A percentile compares a stretch with the other conserved stretches of the same genome.
These are phyloP conservation scores for Medakamo hakoo DNA, from an alignment of 139 green algal genomes.

Conservation along the genomic window DNA sequence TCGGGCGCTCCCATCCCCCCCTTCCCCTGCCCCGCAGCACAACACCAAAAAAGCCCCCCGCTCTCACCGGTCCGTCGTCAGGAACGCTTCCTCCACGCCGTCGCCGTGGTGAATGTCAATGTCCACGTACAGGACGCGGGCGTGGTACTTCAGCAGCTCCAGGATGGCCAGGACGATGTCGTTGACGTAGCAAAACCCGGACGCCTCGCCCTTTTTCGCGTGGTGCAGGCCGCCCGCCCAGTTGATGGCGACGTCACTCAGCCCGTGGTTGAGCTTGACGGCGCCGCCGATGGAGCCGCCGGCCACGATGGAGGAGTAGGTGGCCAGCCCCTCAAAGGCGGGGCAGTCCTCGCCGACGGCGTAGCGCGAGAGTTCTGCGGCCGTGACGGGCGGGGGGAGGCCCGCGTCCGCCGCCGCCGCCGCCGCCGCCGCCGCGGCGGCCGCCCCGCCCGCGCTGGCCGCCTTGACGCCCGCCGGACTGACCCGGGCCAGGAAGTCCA, in stretches of 20 bases:
- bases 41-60: too few relatives aligned
- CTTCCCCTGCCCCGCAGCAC: too few relatives aligned
- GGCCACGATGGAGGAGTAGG: constrained; percentile 74
- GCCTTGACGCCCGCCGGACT: constrained; percentile 49
- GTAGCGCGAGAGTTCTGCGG: constrained; percentile 46
- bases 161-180: constrained; percentile 95
- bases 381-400: too few relatives aligned
- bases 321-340: constrained; percentile 87
- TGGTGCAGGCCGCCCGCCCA: constrained; percentile 95
- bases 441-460: neutral
- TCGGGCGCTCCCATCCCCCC: too few relatives aligned
- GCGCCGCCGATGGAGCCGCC: constrained; percentile 80
- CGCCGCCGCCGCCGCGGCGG: neutral
- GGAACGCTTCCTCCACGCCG: constrained; percentile 75
- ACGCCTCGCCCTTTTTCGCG: constrained; percentile 73
- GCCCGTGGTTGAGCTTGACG: constrained; percentile 71
- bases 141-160: constrained; percentile 84
- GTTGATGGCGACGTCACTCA: constrained; percentile 87
- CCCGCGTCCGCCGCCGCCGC: constrained; percentile 1
- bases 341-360: constrained; percentile 82
- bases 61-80: constrained; percentile 41
- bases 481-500: constrained; percentile 68
- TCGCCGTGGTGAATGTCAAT: constrained; percentile 80
- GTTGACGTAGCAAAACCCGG: constrained; percentile 96
- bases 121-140: constrained; percentile 57